A percentile compares a stretch with the other conserved stretches of the same genome.
Evolutionary conservation across 306 rosid genomes (phyloP).

Genomic region (Arachis hypogaea): DNA sequence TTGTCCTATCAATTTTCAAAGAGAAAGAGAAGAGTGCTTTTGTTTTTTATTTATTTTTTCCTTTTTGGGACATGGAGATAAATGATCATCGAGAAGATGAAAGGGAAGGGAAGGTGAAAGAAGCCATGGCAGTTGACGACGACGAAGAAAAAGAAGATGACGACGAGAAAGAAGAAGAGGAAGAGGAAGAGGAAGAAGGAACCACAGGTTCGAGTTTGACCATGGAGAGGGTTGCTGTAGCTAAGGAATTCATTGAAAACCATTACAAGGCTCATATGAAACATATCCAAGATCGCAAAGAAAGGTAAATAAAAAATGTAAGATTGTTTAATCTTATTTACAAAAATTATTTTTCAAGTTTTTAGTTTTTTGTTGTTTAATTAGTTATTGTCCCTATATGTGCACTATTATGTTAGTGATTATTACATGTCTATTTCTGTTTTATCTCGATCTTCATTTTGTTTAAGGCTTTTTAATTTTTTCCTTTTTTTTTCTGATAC

Average conservation of each 20-base stretch:
- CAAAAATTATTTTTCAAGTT: neutral
- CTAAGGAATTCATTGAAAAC: constrained; percentile 83
- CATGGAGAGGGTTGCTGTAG: constrained; percentile 86
- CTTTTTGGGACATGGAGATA: constrained; percentile 44
- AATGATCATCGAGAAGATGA: constrained; percentile 30
- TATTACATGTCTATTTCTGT: constrained; percentile 16
- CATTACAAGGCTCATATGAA: constrained; percentile 85
- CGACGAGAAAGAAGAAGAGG: constrained; percentile 32
- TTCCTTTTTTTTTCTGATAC: constrained; percentile 23
- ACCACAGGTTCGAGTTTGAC: constrained; percentile 75
- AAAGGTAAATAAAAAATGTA: constrained; percentile 50
- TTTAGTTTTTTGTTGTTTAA: neutral
- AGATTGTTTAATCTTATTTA: neutral
- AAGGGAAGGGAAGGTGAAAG: constrained; percentile 1
- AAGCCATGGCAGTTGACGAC: constrained; percentile 27
- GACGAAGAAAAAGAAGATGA: constrained; percentile 24
- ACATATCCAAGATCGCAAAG: constrained; percentile 78
- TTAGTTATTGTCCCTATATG: neutral
- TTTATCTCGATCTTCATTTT: constrained; percentile 29
- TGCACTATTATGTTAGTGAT: neutral
- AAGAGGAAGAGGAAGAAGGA: constrained; percentile 39
- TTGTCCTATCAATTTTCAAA: constrained; percentile 47
- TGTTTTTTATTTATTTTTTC: neutral
- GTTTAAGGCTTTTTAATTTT: neutral
- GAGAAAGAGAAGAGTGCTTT: constrained; percentile 9